Evolutionary conservation across 768 basidiomycete species (phyloP).

Genomic region (Termitomyces sp.): DNA sequence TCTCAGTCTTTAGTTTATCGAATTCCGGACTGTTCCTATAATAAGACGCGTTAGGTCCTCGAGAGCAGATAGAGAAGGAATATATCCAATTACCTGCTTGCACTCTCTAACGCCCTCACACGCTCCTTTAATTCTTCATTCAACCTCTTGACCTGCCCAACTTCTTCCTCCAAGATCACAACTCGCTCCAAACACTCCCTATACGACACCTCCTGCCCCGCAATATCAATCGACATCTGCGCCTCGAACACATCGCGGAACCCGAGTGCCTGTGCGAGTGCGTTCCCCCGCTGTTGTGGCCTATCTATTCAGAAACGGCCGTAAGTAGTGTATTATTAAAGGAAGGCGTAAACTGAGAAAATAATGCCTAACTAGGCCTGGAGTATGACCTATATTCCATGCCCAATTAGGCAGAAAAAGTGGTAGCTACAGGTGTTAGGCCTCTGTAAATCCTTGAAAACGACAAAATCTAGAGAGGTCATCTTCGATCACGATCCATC

Average conservation of each 20-base stretch:
- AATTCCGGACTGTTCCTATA: neutral
- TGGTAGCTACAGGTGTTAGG: too few species aligned
- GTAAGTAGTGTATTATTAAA: too few species aligned
- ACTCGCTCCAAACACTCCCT: conserved; percentile 31
- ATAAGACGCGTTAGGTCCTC: neutral
- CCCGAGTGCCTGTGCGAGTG: conserved; percentile 38
- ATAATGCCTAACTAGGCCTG: too few species aligned
- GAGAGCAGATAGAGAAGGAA: neutral
- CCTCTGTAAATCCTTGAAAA: too few species aligned
- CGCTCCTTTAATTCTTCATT: conserved; percentile 16
- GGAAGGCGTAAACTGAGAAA: too few species aligned
- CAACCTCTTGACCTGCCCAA: conserved; percentile 18
- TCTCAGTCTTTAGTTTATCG: neutral
- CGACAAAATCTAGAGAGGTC: too few species aligned
- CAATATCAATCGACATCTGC: conserved; percentile 32
- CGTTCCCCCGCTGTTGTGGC: conserved; percentile 28
- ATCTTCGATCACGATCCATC: too few species aligned
- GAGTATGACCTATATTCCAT: too few species aligned
- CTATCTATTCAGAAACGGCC: too few species aligned
- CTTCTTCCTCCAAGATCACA: conserved; percentile 25
- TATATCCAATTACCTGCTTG: neutral
- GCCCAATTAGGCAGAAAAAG: too few species aligned
- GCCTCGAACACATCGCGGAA: conserved; percentile 39
- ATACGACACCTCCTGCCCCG: conserved; percentile 28
- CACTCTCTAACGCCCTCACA: neutral